Percentiles rank a stretch among this genome's conserved stretches.
phyloP scores from a whole-genome alignment of 2,329 filamentous ascomycete genomes.

The Xylaria sp. region DNA sequence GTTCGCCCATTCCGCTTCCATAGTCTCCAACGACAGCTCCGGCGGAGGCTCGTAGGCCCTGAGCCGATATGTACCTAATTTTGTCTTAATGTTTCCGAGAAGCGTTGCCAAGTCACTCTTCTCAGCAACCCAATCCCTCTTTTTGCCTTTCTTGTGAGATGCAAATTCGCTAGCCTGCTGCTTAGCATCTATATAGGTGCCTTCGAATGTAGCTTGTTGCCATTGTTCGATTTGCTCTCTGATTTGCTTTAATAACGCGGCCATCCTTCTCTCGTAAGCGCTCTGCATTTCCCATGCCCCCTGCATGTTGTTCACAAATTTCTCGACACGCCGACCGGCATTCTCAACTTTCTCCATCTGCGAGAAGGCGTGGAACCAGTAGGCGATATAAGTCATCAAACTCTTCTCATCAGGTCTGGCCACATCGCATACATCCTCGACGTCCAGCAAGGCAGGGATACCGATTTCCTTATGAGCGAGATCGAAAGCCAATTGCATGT shows the following conservation, averaged over 20 bases:
- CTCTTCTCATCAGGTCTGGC: conserved; percentile 94
- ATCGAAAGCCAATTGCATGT: conserved; percentile 98
- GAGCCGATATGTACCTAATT: conserved; percentile 92
- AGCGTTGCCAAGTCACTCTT: conserved; percentile 95
- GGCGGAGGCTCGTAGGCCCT: conserved; percentile 89
- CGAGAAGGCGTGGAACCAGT: conserved; percentile 99
- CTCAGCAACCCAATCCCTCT: conserved; percentile 96
- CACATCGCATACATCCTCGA: conserved; percentile 98
- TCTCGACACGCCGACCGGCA: conserved; percentile 93
- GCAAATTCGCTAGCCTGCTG: conserved; percentile 83
- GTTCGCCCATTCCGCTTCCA: conserved; percentile 83
- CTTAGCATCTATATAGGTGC: conserved; percentile 93
- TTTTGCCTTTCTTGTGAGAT: conserved; percentile 88
- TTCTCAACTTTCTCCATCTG: conserved; percentile 99
- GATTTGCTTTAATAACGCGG: conserved; percentile 79
- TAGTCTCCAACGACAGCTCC: conserved; percentile 81
- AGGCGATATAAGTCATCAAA: conserved; percentile 99
- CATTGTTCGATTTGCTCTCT: conserved; percentile 77
- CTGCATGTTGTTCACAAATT: conserved; percentile 99
- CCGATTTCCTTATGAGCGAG: conserved; percentile 96
- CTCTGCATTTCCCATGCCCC: conserved; percentile 99
- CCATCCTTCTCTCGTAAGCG: conserved; percentile 91
- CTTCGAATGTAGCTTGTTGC: conserved; percentile 84
- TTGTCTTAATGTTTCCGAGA: conserved; percentile 98
- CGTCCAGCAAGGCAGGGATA: conserved; percentile 93